phyloP scores from a whole-genome alignment of 495 filamentous ascomycete genomes.

The Lasiosphaeris hirsuta region DNA sequence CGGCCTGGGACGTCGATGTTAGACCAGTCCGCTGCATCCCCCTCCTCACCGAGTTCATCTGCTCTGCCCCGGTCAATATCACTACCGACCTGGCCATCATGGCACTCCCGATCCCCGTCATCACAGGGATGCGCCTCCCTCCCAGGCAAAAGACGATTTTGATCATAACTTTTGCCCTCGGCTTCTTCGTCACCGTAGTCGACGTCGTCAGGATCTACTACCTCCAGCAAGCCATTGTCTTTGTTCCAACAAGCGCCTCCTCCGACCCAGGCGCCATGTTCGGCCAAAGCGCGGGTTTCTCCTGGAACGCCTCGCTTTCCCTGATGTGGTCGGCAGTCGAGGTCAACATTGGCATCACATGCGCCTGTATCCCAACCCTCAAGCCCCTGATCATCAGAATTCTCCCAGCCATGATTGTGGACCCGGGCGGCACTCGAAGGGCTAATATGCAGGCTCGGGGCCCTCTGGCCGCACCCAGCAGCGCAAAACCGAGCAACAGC shows the following conservation, averaged over 20 bases:
- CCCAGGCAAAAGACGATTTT: constrained; percentile 80
- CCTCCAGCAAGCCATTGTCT: constrained; percentile 65
- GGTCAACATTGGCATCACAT: constrained; percentile 84
- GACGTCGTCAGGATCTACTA: constrained; percentile 89
- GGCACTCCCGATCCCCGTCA: constrained; percentile 79
- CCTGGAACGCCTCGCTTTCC: constrained; percentile 74
- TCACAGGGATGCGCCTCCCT: constrained; percentile 81
- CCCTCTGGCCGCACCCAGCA: constrained; percentile 3
- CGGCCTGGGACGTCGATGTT: constrained; percentile 52
- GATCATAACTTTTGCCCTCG: constrained; percentile 75
- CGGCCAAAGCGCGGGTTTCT: constrained; percentile 40
- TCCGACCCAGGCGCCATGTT: constrained; percentile 29
- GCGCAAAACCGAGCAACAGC: constrained; percentile 2
- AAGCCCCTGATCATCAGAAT: constrained; percentile 80
- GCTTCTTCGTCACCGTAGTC: constrained; percentile 81
- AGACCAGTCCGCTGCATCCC: constrained; percentile 58
- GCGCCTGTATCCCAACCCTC: constrained; percentile 81
- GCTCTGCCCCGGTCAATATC: constrained; percentile 79
- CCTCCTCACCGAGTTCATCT: constrained; percentile 77
- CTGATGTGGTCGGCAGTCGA: constrained; percentile 94
- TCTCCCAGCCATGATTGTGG: constrained; percentile 65
- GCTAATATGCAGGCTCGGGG: constrained; percentile 14
- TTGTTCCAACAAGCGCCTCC: constrained; percentile 24
- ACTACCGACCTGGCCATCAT: constrained; percentile 81
- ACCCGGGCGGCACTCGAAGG: constrained; percentile 34